Evolutionary conservation across 352 stramenopile genomes (phyloP).

Genomic region (Globisporangium parvum): DNA sequence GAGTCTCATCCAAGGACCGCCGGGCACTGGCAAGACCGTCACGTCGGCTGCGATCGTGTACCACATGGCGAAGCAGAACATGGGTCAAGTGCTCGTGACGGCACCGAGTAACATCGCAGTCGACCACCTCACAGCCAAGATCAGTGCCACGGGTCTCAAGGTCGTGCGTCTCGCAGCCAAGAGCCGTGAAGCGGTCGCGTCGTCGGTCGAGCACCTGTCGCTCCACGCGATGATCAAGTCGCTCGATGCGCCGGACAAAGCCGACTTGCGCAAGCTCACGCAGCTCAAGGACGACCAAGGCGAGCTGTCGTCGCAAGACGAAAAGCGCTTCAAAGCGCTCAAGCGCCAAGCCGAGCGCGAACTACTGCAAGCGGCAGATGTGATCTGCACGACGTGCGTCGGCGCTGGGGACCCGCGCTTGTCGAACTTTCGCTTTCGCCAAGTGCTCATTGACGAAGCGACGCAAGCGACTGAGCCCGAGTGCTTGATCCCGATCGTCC

Average conservation of each 20-base stretch:
- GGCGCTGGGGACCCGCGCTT: constrained; percentile 96
- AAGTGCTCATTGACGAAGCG: constrained; percentile 99
- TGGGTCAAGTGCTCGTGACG: constrained; percentile 98
- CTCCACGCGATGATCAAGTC: constrained; percentile 97
- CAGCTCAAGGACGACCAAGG: constrained; percentile 96
- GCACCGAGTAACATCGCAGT: constrained; percentile 99
- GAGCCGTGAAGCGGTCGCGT: constrained; percentile 93
- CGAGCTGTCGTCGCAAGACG: constrained; percentile 91
- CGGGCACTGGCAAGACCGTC: constrained; percentile 96
- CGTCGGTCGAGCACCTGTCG: constrained; percentile 96
- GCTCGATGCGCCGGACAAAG: constrained; percentile 85
- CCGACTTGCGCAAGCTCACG: constrained; percentile 88
- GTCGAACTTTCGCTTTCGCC: constrained; percentile 97
- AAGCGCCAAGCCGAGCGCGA: constrained; percentile 92
- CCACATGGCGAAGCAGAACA: constrained; percentile 97
- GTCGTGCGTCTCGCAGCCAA: constrained; percentile 98
- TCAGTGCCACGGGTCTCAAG: constrained; percentile 95
- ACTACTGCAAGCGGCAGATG: constrained; percentile 96
- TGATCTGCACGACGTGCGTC: constrained; percentile 99
- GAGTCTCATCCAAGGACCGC: constrained; percentile 97
- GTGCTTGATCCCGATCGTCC: constrained; percentile 98
- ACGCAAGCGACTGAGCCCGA: constrained; percentile 99
- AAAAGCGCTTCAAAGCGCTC: constrained; percentile 94
- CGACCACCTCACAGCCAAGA: constrained; percentile 96
- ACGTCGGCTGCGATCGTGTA: constrained; percentile 99